Conservation (phyloP, 495 filamentous ascomycete species). For the Penicillium flavigenum region DNA sequence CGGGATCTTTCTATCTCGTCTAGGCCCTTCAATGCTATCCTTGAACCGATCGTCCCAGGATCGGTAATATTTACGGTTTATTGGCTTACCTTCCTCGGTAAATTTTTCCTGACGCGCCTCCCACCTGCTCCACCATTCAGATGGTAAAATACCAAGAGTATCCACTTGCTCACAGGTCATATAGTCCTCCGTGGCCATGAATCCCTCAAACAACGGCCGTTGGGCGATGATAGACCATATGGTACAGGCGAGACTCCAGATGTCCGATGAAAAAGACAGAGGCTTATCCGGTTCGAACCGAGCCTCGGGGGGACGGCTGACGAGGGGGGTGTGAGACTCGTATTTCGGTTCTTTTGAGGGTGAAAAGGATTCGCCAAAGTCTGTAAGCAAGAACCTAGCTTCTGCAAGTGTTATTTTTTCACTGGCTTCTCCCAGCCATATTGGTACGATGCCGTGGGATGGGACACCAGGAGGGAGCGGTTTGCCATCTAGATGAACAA, state of each 20-base stretch:
- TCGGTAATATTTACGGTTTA: conserved; percentile 23
- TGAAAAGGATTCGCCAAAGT: conserved; percentile 29
- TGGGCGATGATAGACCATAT: conserved; percentile 32
- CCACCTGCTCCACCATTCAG: conserved; percentile 26
- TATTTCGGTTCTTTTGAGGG: conserved; percentile 26
- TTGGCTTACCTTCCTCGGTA: conserved; percentile 25
- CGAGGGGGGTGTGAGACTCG: conserved; percentile 32
- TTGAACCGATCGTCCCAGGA: conserved; percentile 32
- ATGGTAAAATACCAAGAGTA: conserved; percentile 33
- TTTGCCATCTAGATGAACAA: too few species aligned
- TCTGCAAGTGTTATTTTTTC: too few species aligned
- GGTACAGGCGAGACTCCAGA: conserved; percentile 32
- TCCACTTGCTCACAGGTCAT: conserved; percentile 41
- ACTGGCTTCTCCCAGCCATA: too few species aligned
- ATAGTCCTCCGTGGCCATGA: conserved; percentile 33
- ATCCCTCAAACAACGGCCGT: conserved; percentile 28
- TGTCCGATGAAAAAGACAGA: conserved; percentile 31
- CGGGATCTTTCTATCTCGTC: conserved; percentile 19
- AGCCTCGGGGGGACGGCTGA: conserved; percentile 25
- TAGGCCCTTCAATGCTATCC: conserved; percentile 27
- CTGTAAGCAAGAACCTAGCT: too few species aligned
- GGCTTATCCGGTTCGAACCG: conserved; percentile 25
- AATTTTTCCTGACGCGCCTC: conserved; percentile 22
- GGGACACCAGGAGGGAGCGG: too few species aligned
- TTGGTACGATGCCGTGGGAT: too few species aligned